These are phyloP conservation scores for Zasmidium citrigriseum DNA, from an alignment of 2,329 filamentous ascomycete genomes.

Conservation along the genomic window DNA sequence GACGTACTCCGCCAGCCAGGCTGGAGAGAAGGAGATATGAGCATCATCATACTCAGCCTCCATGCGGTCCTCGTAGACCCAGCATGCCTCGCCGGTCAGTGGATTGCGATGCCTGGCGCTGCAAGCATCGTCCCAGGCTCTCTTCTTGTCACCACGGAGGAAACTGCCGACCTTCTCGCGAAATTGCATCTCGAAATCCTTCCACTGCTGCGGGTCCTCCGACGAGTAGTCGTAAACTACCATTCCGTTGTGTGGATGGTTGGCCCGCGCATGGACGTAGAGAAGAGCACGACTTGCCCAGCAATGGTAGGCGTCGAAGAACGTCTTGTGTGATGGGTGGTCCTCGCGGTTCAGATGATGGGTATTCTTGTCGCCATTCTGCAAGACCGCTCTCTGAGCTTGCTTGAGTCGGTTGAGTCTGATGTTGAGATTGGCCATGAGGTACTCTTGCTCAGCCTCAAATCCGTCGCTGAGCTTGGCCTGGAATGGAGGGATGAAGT, in stretches of 20 bases:
- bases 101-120: neutral
- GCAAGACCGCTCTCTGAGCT: neutral
- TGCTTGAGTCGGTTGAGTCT: neutral
- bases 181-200: neutral
- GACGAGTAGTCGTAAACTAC: neutral
- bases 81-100: neutral
- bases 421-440: neutral
- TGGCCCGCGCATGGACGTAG: neutral
- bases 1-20: too few species aligned
- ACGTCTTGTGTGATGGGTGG: too few species aligned
- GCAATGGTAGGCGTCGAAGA: neutral
- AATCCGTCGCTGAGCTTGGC: too few species aligned
- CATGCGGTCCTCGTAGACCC: too few species aligned
- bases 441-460: neutral
- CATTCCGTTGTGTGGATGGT: neutral
- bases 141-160: neutral
- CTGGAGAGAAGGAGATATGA: too few species aligned
- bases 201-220: neutral
- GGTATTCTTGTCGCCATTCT: neutral
- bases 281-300: neutral
- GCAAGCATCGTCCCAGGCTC: neutral
- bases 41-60: too few species aligned
- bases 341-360: too few species aligned
- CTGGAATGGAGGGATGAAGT: too few species aligned
- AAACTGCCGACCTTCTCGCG: neutral